A percentile compares a stretch with the other conserved stretches of the same genome.
Evolutionary conservation across 371 early-diverging fungal species (phyloP).

Genomic region (Mortierella sp.): DNA sequence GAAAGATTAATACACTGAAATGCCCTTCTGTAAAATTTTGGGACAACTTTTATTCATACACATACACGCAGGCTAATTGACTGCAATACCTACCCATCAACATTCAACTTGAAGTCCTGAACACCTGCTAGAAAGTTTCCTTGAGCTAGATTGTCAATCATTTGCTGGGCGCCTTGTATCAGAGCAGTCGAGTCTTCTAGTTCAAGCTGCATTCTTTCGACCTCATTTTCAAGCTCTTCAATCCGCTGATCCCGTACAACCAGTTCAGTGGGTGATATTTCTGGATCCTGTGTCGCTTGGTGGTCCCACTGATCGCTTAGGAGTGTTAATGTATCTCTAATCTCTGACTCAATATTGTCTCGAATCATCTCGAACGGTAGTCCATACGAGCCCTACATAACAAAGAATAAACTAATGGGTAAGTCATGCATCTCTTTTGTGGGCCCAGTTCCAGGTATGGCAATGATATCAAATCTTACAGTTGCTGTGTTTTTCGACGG

Average conservation of each 20-base stretch:
- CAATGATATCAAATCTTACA: constrained; percentile 14
- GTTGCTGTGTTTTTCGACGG: constrained; percentile 8
- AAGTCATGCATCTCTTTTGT: not conserved
- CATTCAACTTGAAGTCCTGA: constrained; percentile 40
- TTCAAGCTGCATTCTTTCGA: constrained; percentile 40
- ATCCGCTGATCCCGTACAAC: constrained; percentile 42
- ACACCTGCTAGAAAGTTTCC: constrained; percentile 40
- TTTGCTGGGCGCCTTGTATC: constrained; percentile 52
- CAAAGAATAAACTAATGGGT: not conserved
- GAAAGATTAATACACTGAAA: not conserved
- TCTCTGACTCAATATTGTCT: constrained; percentile 44
- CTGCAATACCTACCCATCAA: constrained; percentile 31
- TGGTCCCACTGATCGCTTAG: constrained; percentile 43
- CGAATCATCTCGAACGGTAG: constrained; percentile 45
- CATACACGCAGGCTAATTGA: not conserved
- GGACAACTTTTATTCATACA: not conserved
- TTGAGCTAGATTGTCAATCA: constrained; percentile 47
- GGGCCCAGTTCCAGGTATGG: not conserved
- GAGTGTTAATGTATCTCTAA: constrained; percentile 34
- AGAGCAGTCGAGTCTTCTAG: constrained; percentile 49
- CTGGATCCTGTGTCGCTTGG: constrained; percentile 33
- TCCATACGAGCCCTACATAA: constrained; percentile 28
- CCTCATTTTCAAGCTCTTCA: constrained; percentile 30
- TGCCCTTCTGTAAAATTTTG: too few relatives aligned
- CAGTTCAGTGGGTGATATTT: constrained; percentile 28